Base-by-base conservation (phyloP, 2,329 filamentous ascomycete genomes). In the Aspergillus sp. region DNA sequence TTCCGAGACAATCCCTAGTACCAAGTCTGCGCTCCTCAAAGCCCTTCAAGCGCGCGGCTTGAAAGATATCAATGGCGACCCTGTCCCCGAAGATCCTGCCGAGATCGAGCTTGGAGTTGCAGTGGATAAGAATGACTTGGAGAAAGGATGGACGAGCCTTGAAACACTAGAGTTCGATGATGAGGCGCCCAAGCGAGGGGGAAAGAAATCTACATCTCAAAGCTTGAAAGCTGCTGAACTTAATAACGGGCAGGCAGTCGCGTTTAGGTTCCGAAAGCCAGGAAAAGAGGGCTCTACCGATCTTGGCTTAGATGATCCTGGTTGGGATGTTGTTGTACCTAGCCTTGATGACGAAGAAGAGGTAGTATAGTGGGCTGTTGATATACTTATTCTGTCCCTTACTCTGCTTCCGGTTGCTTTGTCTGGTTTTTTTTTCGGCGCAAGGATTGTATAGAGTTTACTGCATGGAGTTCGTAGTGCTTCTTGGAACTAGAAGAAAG, bases 11-110 rank as follows among this genome's bases (percentile, higher is more conserved):
- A 84, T 91, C 66, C 74, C 78, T 15, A 73, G 78, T 1, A 76
- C 89, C 57, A 85, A 85, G 56, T 65, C 78, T 17, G 80, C 85
- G 18, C 81, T 93, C 2, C 74, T 89, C 17, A 73, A 77, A 1
- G 76, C 85, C 11, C 74, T 92, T 1, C 69, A 75, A 48, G 73
- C 78, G 34, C 75, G 74, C n/a, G 74, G 71, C 4, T 60, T 78
- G 12, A 69, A 57, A 38, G 67, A 76, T 42, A 73, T 80, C 48
- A 74, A 75, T 50, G 69, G 72, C 32, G 66, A 73, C 9, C 12
- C 62, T 9, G 32, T 78, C 55, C 77, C 81, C 34, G 62, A 72
- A 56, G 55, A 76, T 55, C 60, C 75, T 1, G 66, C 73, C 0
- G 69, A 78, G 5, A 74, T 84, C 41, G 73, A 80, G 38, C 69